A percentile compares a stretch with the other conserved stretches of the same genome.
Evolutionary conservation across 495 filamentous ascomycete genomes (phyloP).

Genomic region (Neurospora tetraspora): DNA sequence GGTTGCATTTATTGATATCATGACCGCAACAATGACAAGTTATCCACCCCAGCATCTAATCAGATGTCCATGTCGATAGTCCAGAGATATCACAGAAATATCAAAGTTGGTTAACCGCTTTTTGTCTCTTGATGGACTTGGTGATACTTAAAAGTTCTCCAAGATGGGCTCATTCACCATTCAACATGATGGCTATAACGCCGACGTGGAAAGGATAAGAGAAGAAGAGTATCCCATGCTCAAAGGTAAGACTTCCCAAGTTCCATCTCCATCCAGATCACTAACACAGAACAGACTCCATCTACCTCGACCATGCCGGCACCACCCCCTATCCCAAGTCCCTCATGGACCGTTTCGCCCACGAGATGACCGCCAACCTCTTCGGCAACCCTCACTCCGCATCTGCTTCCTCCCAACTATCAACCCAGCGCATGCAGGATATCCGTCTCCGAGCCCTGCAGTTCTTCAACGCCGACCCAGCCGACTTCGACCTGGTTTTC

Average conservation of each 20-base stretch:
- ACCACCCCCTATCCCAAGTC: conserved; percentile 76
- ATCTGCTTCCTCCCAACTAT: conserved; percentile 68
- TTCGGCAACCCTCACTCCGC: conserved; percentile 90
- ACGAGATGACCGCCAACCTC: conserved; percentile 65
- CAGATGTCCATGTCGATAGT: neutral
- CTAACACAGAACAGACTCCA: conserved; percentile 41
- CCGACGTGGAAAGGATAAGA: conserved; percentile 57
- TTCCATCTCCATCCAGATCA: conserved; percentile 1
- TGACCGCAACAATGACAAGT: neutral
- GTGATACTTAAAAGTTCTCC: neutral
- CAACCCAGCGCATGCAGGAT: conserved; percentile 66
- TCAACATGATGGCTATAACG: conserved; percentile 42
- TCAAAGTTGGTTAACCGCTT: neutral
- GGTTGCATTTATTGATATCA: neutral
- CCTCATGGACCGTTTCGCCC: conserved; percentile 64
- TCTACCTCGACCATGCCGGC: conserved; percentile 91
- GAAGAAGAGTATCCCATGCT: conserved; percentile 73
- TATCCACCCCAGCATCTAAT: neutral
- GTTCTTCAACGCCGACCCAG: conserved; percentile 78
- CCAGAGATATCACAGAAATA: neutral
- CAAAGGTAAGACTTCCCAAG: conserved; percentile 45
- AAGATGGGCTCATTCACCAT: neutral
- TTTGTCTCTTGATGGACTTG: neutral
- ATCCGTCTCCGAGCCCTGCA: conserved; percentile 58
- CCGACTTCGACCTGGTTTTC: conserved; percentile 80